Percentiles rank a stretch among this genome's conserved stretches.
Conservation (phyloP, 306 rosid species). For the Cyclanthera cordifolia region DNA sequence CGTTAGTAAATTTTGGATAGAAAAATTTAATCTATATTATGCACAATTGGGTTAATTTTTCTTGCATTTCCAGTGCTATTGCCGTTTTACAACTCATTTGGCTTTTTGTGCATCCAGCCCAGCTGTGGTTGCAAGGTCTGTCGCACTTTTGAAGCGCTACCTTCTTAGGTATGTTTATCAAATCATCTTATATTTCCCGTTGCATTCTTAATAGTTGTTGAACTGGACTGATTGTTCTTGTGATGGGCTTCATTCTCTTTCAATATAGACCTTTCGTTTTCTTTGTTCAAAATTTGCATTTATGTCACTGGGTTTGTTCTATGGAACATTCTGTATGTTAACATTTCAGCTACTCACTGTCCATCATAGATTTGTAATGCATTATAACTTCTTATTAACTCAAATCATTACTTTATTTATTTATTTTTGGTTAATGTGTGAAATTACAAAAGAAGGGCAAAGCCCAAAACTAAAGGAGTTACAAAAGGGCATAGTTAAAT, state of each 20-base stretch:
- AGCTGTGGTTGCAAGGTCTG: constrained; percentile 91
- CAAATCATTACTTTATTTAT: neutral
- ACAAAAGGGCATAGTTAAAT: too few relatives aligned
- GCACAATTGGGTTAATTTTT: neutral
- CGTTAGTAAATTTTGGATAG: neutral
- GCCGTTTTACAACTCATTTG: constrained; percentile 22
- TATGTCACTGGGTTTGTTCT: neutral
- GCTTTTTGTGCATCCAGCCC: constrained; percentile 57
- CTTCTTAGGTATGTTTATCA: constrained; percentile 62
- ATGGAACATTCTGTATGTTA: neutral
- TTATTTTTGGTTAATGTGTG: too few relatives aligned
- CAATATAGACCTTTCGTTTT: neutral
- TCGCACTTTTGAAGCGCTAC: constrained; percentile 85
- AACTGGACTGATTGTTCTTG: neutral
- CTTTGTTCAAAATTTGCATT: neutral
- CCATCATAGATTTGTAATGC: neutral
- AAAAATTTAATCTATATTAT: neutral
- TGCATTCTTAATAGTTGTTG: constrained; percentile 9
- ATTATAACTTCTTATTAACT: neutral
- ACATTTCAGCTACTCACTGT: neutral
- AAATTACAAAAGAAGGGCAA: too few relatives aligned
- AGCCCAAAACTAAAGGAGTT: too few relatives aligned
- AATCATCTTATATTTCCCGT: constrained; percentile 10
- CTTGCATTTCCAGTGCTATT: constrained; percentile 7
- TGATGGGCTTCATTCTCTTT: neutral